These are phyloP conservation scores for Coemansia sp. DNA, from an alignment of 192 early-diverging fungal genomes.

Conservation along the genomic window DNA sequence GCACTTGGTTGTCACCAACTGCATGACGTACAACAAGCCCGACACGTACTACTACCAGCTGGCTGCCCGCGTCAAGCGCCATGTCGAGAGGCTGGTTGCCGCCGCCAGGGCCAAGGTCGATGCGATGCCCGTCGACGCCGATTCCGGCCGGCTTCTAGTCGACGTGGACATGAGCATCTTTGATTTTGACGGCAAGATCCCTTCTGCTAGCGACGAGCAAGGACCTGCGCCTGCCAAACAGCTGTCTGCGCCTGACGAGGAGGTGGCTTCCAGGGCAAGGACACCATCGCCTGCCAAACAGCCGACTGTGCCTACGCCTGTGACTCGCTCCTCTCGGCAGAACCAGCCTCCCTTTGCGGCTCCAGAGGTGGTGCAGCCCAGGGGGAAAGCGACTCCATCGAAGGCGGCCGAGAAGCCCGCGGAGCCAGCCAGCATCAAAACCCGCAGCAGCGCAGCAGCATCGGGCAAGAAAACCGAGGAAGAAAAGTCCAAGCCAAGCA, in stretches of 20 bases:
- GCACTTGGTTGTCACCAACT: constrained; percentile 38
- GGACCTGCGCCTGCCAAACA: too few species aligned
- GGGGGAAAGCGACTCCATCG: too few species aligned
- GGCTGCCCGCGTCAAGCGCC: constrained; percentile 34
- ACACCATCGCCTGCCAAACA: too few species aligned
- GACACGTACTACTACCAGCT: constrained; percentile 47
- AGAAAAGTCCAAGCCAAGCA: neutral
- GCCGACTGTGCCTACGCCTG: too few species aligned
- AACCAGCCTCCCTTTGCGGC: too few species aligned
- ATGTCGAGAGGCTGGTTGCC: constrained; percentile 25
- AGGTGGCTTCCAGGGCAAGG: too few species aligned
- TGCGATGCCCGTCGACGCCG: constrained; percentile 34
- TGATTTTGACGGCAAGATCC: constrained; percentile 14
- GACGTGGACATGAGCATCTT: constrained; percentile 33
- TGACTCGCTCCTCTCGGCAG: too few species aligned
- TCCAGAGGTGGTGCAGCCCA: too few species aligned
- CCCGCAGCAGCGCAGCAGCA: neutral
- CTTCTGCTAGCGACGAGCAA: neutral
- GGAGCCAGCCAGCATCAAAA: neutral
- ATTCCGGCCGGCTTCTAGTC: constrained; percentile 29
- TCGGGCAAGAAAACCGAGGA: neutral
- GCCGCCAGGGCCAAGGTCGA: constrained; percentile 7
- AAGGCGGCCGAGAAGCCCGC: too few species aligned
- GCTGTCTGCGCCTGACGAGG: too few species aligned
- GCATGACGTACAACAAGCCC: constrained; percentile 51